Conservation (phyloP, 306 rosid genomes). For the Begonia fuchsioides region DNA sequence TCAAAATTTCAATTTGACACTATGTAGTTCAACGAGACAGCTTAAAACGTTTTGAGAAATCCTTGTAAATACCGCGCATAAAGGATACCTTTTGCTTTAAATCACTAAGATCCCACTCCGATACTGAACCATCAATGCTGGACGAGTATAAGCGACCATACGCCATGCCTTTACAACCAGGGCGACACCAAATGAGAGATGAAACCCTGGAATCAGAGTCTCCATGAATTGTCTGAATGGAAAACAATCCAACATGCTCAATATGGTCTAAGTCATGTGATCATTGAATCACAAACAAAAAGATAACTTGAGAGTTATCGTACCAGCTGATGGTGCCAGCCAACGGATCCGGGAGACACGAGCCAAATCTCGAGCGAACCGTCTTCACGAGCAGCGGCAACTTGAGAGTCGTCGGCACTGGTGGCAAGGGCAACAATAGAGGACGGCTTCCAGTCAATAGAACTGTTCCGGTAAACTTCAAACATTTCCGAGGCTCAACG, state of each 20-base stretch:
- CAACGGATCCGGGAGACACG: conserved; percentile 83
- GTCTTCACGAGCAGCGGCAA: conserved; percentile 87
- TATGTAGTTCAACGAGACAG: background rate
- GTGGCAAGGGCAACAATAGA: conserved; percentile 70
- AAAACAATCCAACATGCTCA: background rate
- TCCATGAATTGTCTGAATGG: conserved; percentile 59
- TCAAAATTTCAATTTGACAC: background rate
- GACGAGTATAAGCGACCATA: conserved; percentile 72
- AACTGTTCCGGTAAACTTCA: conserved; percentile 31
- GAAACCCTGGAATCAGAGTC: conserved; percentile 46
- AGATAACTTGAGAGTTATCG: background rate
- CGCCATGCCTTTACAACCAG: conserved; percentile 28
- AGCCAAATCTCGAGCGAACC: conserved; percentile 92
- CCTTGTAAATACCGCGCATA: background rate
- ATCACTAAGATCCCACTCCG: conserved; percentile 67
- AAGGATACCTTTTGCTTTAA: conserved; percentile 59
- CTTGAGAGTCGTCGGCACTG: conserved; percentile 59
- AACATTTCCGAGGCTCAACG: conserved; percentile 20
- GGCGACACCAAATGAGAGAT: conserved; percentile 72
- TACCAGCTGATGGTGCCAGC: conserved; percentile 98
- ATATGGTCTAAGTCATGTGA: conserved; percentile 1
- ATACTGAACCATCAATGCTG: conserved; percentile 63
- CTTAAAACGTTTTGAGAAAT: background rate
- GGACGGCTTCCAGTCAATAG: conserved; percentile 74
- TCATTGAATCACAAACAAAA: background rate